These are phyloP conservation scores for Trebouxia gelatinosa DNA, from an alignment of 163 green algal genomes.

Conservation along the genomic window DNA sequence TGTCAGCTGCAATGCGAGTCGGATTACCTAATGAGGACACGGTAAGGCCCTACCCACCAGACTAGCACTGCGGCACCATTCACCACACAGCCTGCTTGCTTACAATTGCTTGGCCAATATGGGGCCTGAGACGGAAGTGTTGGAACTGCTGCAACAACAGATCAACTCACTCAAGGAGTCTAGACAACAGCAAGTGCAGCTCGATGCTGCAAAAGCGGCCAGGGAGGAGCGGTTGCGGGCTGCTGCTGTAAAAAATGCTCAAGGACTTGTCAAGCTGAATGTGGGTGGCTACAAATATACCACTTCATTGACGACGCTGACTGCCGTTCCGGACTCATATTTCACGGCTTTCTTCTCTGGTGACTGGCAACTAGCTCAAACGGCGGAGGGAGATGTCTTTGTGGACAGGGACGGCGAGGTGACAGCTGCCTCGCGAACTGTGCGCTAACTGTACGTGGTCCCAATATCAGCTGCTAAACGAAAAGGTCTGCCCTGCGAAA, in stretches of 20 bases:
- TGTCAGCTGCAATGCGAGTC: no score
- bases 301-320: conserved; percentile 25
- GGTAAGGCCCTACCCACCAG: no score
- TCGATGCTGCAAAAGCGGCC: conserved; percentile 4
- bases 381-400: conserved; percentile 30
- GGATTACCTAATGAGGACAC: no score
- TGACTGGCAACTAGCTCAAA: conserved; percentile 5
- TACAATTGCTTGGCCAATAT: no score
- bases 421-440: no score
- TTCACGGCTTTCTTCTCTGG: conserved; percentile 26
- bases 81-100: no score
- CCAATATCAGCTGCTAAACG: not conserved
- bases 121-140: not conserved
- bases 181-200: conserved; percentile 4
- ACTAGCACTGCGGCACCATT: no score
- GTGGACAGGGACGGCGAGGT: conserved; percentile 37
- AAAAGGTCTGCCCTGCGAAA: not conserved
- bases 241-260: not conserved
- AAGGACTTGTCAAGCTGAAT: conserved; percentile 32
- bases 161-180: not conserved
- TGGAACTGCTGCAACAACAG: not conserved
- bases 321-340: conserved; percentile 13
- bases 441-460: not conserved
- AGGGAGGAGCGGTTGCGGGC: not conserved
- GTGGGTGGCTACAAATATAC: conserved; percentile 32